Conservation (phyloP, 768 basidiomycete genomes). For the Bullera alba region DNA sequence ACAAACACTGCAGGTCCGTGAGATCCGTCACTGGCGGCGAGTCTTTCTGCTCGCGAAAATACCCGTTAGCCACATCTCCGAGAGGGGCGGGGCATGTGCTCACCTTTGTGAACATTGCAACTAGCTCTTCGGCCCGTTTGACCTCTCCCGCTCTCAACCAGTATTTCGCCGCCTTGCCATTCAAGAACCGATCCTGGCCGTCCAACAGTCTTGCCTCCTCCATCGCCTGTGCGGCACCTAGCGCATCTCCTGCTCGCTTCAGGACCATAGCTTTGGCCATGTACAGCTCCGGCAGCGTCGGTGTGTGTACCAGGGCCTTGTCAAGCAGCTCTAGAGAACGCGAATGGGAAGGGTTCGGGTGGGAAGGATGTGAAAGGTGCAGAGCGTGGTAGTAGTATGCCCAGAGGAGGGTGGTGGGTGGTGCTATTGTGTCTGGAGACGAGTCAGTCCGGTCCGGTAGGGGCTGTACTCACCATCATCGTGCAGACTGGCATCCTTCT, state of each 20-base stretch:
- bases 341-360: slow-evolving; percentile 29
- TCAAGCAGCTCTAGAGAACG: slow-evolving; percentile 52
- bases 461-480: slow-evolving; percentile 28
- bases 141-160: slow-evolving; percentile 71
- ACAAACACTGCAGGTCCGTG: slow-evolving; percentile 90
- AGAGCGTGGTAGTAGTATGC: slow-evolving; percentile 90
- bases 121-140: slow-evolving; percentile 63
- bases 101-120: slow-evolving; percentile 90
- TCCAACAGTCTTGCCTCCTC: slow-evolving; percentile 80
- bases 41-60: slow-evolving; percentile 63
- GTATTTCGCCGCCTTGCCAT: slow-evolving; percentile 90
- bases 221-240: slow-evolving; percentile 65
- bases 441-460: not conserved
- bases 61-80: not conserved
- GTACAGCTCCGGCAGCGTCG: slow-evolving; percentile 83
- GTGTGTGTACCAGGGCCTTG: slow-evolving; percentile 70
- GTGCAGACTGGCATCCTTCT: slow-evolving; percentile 23
- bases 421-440: slow-evolving; percentile 47
- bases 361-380: slow-evolving; percentile 52
- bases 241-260: slow-evolving; percentile 75
- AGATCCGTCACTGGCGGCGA: slow-evolving; percentile 68
- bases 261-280: slow-evolving; percentile 73
- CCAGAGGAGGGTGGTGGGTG: slow-evolving; percentile 85
- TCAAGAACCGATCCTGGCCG: slow-evolving; percentile 89
- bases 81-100: slow-evolving; percentile 19